Conservation (phyloP, 75 land plant species). For the Adiantum capillusveneris region DNA sequence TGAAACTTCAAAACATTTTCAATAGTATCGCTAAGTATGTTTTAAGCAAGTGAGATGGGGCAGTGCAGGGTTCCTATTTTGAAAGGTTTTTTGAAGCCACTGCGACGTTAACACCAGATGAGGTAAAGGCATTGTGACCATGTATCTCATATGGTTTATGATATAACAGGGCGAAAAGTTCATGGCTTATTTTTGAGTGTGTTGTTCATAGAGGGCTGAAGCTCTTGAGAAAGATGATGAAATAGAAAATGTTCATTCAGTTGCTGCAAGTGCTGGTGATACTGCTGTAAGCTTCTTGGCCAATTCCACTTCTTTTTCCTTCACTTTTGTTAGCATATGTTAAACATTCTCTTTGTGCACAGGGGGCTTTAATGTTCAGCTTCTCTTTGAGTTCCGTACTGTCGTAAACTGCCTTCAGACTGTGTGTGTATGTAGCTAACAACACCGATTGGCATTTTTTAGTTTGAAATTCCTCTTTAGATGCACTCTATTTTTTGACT, state of each 20-base stretch:
- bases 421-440: no score
- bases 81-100: conserved; percentile 76
- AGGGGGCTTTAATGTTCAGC: no score
- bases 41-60: no score
- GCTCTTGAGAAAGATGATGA: conserved; percentile 84
- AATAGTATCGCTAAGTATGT: no score
- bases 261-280: conserved; percentile 92
- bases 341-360: no score
- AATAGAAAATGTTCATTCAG: conserved; percentile 88
- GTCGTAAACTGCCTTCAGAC: no score
- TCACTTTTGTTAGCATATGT: no score
- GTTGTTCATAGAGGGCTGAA: conserved; percentile 60
- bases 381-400: no score
- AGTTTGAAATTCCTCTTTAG: no score
- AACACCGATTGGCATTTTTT: no score
- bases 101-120: conserved; percentile 53
- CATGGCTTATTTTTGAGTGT: neutral
- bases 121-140: conserved; percentile 34
- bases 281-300: conserved; percentile 46
- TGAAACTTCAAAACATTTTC: no score
- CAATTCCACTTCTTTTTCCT: neutral
- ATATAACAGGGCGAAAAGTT: neutral
- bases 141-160: neutral
- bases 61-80: conserved; percentile 50
- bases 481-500: no score